Evolutionary conservation across 495 filamentous ascomycete species (phyloP).

Genomic region (Daldinia childiae): DNA sequence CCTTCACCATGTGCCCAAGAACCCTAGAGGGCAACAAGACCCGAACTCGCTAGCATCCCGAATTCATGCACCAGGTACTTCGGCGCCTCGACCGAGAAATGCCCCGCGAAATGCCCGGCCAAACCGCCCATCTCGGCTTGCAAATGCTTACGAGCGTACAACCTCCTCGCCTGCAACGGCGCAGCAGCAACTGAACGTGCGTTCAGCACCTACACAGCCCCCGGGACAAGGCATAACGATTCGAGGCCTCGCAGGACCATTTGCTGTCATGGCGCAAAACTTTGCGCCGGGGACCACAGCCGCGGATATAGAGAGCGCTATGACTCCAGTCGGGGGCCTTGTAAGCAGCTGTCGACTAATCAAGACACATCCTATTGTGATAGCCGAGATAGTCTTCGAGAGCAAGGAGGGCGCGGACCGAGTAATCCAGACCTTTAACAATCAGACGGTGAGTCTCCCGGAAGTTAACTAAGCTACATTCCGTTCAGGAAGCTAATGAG

Average conservation of each 20-base stretch:
- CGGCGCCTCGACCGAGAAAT: conserved; percentile 30
- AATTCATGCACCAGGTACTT: conserved; percentile 52
- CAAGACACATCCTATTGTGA: conserved; percentile 76
- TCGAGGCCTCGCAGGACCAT: conserved; percentile 81
- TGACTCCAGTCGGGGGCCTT: conserved; percentile 75
- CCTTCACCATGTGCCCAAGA: conserved; percentile 52
- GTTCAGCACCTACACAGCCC: conserved; percentile 41
- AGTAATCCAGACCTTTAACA: conserved; percentile 85
- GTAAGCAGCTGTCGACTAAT: conserved; percentile 77
- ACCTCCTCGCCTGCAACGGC: conserved; percentile 42
- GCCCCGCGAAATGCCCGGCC: conserved; percentile 39
- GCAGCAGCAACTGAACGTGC: conserved; percentile 50
- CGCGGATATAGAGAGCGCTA: conserved; percentile 89
- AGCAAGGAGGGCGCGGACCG: conserved; percentile 80
- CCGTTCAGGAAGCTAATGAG: conserved; percentile 13
- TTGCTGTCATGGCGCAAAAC: conserved; percentile 85
- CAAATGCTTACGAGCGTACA: conserved; percentile 38
- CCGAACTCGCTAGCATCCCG: conserved; percentile 56
- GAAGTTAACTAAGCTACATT: background rate
- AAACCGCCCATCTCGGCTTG: conserved; percentile 40
- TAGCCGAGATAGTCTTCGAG: conserved; percentile 85
- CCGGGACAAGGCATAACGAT: conserved; percentile 71
- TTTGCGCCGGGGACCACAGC: conserved; percentile 93
- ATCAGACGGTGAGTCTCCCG: conserved; percentile 72
- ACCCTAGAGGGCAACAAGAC: conserved; percentile 46